Base-by-base conservation (phyloP, 2,329 filamentous ascomycete genomes). In the Sporothrix sp. region DNA sequence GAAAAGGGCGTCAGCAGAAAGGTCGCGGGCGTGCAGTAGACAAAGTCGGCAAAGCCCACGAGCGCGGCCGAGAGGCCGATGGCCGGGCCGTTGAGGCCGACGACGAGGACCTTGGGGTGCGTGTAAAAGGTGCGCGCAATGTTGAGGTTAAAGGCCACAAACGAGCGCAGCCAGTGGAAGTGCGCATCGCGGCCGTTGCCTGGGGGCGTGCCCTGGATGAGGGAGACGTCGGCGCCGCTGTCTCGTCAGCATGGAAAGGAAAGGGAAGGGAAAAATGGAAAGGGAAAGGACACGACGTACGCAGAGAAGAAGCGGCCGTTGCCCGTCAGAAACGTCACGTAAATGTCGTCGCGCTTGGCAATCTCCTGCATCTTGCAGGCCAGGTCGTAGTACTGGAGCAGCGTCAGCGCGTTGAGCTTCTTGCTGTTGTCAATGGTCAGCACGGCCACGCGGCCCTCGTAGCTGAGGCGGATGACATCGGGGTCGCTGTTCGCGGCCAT, bases 1-100 rank as follows among this genome's bases (percentile, higher is more conserved):
- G 83, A 84, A 69, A 97, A 97, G 4, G 93, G 93, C 1, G 90
- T 95, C 23, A 97, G 80, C 23, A 97, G 73, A 68, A 88, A 98
- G 27, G 89, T 72, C 58, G 85, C 76, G 0, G 90, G 89, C 0
- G 84, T 75, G 63, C 79, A 82, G 73, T 97, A 97, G 65, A 97
- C 79, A 71, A 97, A 97, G 72, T 97, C 93, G 21, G 86, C 86
- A 65, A 87, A 85, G 25, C 82, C 83, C 52, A 88, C 72, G 0
- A 97, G 69, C 0, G 91, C 90, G 1, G 91, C 93, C 2, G 85
- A 86, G 28, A 97, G 82, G 6, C 93, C 93, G 48, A 98, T 76
- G 10, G 82, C 89, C 6, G 93, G 93, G 3, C 91, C 93, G 69
- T 97, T 97, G 58, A 97, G 82, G 0, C 87, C 93, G 0, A 84